Evolutionary conservation across 148 eudicot species (phyloP), one percentile per base, ranked within the genome.

Genomic region (Spergularia bocconei): DNA sequence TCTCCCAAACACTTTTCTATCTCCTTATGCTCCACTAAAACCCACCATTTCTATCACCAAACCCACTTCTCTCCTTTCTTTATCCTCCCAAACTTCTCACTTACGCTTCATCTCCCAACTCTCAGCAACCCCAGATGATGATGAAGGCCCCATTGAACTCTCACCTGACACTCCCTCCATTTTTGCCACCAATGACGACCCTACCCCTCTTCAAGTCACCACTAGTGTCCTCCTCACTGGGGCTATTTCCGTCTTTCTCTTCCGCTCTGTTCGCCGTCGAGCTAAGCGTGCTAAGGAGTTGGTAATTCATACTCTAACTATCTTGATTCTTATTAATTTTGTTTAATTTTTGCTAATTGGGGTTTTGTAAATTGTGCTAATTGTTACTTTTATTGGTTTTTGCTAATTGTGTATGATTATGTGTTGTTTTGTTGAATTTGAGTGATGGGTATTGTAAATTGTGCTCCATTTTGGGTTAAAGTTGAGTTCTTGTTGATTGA

Each of bases 191-290:
- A 56, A 75, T 75, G 96, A 95, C 66, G 82, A 92, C 21, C 92
- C 98, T 59, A 78, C 92, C 16, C 74, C 83, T 53, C 88, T 95
- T 60, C 97, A 92, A 70, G 78, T 88, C 21, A 74, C 97, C 79
- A 89, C 97, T 55, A 90, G 97, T 79, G 85, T 95, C 16, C 96
- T 95, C 44, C 97, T 95, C 54, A 90, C 97, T 71, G 98, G 97
- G 41, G 91, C 98, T 78, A 87, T 95, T 72, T 69, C 96, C 14
- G 80, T 95, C 69, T 90, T 95, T 80, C 92, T 92, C 79, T 95
- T 92, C 69, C 96, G 98, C 72, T 83, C 97, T 20, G 78, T 91
- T 81, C 93, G 92, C 14, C 97, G 97, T 51, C 83, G 98, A 29
- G 90, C 89, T 71, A 90, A 86, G 70, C 93, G 98, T 0, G 89